Base-by-base conservation (phyloP, 768 basidiomycete species). In the Strobilomyces echinocephalus region DNA sequence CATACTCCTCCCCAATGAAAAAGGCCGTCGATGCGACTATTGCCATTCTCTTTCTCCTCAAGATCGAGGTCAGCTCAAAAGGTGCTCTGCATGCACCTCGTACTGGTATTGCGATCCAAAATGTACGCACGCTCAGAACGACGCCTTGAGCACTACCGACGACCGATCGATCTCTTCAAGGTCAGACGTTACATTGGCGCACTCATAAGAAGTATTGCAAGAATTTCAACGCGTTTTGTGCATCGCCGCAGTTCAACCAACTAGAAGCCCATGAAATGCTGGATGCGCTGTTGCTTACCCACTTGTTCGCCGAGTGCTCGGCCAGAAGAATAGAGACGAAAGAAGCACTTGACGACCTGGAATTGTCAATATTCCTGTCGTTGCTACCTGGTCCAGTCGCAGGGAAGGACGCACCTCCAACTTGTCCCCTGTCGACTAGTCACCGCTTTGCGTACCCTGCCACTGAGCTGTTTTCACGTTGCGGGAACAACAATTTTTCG, bases 401-500 rank as follows among this genome's bases (percentile, higher is more conserved):
- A 14, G 59, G 58, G 11, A 30, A 26, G 40, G 48, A 62, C 9
- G 60, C 64, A 16, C 69, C 60, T 30, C 70, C 74, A 38, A 60
- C 71, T 14, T 77, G 72, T 56, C 69, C 73, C 10, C 47, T 60
- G 46, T 63, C 42, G 30, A 56, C 74, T 8, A 50, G 65, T 12
- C 62, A 62, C 8, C 61, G 63, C 5, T 62, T 73, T 2, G 50
- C 69, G 30, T 49, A 60, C 7, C 20, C 48, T 4, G 43, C 54
- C 4, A 47, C 62, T 4, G 68, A 67, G 0, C 50, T 87, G 1
- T 83, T 81, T 63, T 60, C 74, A 6, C 81, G 87, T 42, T 91
- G 87, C 58, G 81, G 81, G 39, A 91, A 89, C 72, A 92, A 91
- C 68, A 90, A 92, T 61, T 91, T 90, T 66, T 76, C 82, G 10